Conservation (phyloP, 176 grass and related monocot genomes). For the Oryza glumipatula region DNA sequence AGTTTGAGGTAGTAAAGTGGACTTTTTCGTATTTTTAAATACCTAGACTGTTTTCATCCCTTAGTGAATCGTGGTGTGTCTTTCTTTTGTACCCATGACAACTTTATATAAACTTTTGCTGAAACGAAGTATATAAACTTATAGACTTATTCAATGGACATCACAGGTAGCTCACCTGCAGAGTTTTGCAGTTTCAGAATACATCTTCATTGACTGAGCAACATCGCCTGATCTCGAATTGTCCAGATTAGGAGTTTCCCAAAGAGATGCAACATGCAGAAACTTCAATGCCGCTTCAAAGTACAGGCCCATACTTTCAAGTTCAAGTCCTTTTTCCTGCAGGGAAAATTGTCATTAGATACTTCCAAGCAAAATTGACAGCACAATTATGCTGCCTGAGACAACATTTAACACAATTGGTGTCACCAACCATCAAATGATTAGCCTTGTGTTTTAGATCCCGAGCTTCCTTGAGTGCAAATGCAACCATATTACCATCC, state of each 20-base stretch:
- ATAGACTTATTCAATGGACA: conserved; percentile 11
- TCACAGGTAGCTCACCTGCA: conserved; percentile 68
- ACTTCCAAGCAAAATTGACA: conserved; percentile 27
- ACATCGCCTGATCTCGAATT: conserved; percentile 57
- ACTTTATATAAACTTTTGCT: neutral
- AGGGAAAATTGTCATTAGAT: conserved; percentile 36
- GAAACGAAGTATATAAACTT: conserved; percentile 3
- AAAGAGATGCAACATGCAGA: conserved; percentile 74
- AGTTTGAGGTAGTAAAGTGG: no score
- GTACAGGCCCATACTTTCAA: conserved; percentile 72
- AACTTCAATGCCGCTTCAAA: conserved; percentile 94
- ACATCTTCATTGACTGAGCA: conserved; percentile 70
- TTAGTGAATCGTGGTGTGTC: neutral
- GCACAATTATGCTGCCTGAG: conserved; percentile 30
- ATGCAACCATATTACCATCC: conserved; percentile 56
- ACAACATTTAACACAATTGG: conserved; percentile 32
- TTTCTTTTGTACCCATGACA: neutral
- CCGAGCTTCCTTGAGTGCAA: conserved; percentile 79
- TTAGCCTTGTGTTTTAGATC: conserved; percentile 83
- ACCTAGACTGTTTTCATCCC: neutral
- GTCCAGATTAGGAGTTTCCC: conserved; percentile 66
- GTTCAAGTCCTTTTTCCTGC: conserved; percentile 66
- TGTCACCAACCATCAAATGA: conserved; percentile 70
- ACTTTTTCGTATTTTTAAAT: no score
- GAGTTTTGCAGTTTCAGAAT: conserved; percentile 86